Percentiles rank a stretch among this genome's conserved stretches.
phyloP scores from a whole-genome alignment of 352 stramenopile genomes.

The Phytophthora uliginosa region DNA sequence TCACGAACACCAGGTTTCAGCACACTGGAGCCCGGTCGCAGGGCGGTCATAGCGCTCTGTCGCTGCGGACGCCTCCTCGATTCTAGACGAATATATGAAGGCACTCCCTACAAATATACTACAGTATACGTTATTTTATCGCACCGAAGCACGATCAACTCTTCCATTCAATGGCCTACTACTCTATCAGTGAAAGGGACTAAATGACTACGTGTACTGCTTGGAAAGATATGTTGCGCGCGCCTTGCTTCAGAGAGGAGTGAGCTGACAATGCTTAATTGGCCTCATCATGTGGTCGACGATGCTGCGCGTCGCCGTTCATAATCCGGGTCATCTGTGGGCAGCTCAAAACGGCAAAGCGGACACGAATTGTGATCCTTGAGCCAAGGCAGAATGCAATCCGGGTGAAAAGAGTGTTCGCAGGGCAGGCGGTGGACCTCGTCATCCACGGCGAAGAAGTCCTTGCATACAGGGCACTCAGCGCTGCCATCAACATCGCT shows the following conservation, averaged over 20 bases:
- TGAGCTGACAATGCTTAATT: conserved; percentile 11
- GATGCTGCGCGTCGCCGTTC: conserved; percentile 58
- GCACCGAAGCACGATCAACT: conserved; percentile 17
- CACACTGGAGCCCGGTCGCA: conserved; percentile 26
- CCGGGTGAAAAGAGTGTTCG: conserved; percentile 82
- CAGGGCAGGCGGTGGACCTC: conserved; percentile 82
- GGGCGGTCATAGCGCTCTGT: conserved; percentile 7
- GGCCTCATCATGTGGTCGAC: conserved; percentile 27
- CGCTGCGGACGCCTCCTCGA: conserved; percentile 1
- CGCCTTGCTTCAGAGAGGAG: conserved; percentile 16
- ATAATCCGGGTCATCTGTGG: conserved; percentile 88
- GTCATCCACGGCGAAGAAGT: conserved; percentile 84
- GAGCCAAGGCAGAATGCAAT: conserved; percentile 91
- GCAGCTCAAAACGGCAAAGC: conserved; percentile 86
- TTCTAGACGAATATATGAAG: conserved; percentile 1
- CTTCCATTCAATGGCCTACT: conserved; percentile 34
- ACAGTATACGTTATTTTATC: background rate
- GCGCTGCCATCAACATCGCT: conserved; percentile 78
- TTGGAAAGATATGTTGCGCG: conserved; percentile 22
- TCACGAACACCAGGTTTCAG: conserved; percentile 35
- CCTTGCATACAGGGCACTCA: conserved; percentile 91
- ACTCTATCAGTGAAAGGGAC: conserved; percentile 41
- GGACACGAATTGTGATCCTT: conserved; percentile 92
- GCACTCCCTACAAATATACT: no score
- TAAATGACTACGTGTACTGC: conserved; percentile 34